phyloP scores from a whole-genome alignment of 805 yeast genomes.

The Yarrowia divulgata region DNA sequence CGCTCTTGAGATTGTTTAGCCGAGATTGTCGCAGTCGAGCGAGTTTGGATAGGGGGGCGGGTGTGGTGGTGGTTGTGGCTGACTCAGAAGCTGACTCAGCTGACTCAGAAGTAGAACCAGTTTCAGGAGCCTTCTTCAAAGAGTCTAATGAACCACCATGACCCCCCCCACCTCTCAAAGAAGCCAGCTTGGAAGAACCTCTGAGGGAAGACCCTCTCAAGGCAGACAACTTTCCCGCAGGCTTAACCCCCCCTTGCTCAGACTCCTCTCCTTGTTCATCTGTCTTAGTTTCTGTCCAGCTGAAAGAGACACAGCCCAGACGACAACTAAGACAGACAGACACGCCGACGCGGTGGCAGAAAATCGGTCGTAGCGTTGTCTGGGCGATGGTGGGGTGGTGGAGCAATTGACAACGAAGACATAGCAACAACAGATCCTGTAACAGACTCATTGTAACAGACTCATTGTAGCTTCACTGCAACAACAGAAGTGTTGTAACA shows the following conservation, averaged over 20 bases:
- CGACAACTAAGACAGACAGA: conserved; percentile 7
- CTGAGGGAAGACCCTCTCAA: not conserved
- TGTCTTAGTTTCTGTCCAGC: conserved; percentile 5
- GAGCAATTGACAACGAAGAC: too few species aligned
- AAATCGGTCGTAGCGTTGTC: not conserved
- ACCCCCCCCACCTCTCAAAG: not conserved
- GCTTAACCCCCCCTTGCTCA: not conserved
- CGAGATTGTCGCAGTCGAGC: conserved; percentile 7
- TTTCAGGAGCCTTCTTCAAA: not conserved
- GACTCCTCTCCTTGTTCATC: not conserved
- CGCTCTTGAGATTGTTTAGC: conserved; percentile 10
- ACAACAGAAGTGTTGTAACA: too few species aligned
- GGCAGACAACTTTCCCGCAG: not conserved
- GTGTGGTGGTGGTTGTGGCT: too few species aligned
- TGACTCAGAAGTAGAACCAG: not conserved
- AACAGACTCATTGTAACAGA: too few species aligned
- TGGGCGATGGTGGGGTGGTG: too few species aligned
- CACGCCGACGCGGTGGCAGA: too few species aligned
- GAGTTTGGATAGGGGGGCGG: conserved; percentile 2
- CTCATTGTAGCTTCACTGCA: too few species aligned
- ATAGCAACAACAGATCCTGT: too few species aligned
- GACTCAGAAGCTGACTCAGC: not conserved
- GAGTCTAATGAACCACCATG: not conserved
- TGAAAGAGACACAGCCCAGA: not conserved
- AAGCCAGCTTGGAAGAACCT: conserved; percentile 6